Percentiles rank a stretch among this genome's conserved stretches.
These are phyloP conservation scores for Penicillium carneum DNA, from an alignment of 2,329 filamentous ascomycete genomes.

Conservation along the genomic window DNA sequence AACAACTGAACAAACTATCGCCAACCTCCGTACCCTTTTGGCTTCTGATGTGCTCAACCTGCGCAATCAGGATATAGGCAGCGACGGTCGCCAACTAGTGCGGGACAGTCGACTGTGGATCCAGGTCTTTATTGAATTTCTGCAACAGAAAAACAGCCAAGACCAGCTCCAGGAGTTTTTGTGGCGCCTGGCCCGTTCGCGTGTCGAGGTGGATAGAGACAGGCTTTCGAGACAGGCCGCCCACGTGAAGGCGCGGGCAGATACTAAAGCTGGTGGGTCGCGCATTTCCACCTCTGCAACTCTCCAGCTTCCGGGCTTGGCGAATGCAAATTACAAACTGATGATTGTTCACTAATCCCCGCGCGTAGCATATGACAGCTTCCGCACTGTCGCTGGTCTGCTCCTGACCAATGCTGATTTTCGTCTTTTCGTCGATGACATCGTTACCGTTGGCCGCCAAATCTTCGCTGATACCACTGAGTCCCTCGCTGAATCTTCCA, in stretches of 20 bases:
- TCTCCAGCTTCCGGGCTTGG: constrained; percentile 10
- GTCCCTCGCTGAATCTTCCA: constrained; percentile 76
- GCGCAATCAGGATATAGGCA: constrained; percentile 75
- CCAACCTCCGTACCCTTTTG: constrained; percentile 79
- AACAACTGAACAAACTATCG: constrained; percentile 81
- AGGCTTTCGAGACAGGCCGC: constrained; percentile 68
- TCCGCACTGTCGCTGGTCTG: constrained; percentile 83
- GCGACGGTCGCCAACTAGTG: constrained; percentile 75
- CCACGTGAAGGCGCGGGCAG: constrained; percentile 70
- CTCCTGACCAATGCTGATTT: constrained; percentile 90
- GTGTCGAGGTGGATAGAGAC: constrained; percentile 70
- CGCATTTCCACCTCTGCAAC: neutral
- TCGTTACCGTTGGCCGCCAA: constrained; percentile 78
- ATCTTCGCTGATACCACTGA: constrained; percentile 87
- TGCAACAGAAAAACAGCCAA: constrained; percentile 79
- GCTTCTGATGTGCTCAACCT: constrained; percentile 80
- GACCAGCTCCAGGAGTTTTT: constrained; percentile 92
- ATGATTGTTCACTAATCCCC: constrained; percentile 25
- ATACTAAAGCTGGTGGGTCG: constrained; percentile 70
- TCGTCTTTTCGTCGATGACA: constrained; percentile 80
- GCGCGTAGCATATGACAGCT: constrained; percentile 73
- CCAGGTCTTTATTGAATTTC: constrained; percentile 78
- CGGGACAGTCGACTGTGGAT: constrained; percentile 77
- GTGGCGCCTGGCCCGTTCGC: constrained; percentile 81
- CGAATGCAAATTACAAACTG: constrained; percentile 7